Evolutionary conservation across 31 red algal species (phyloP), one percentile per base, ranked within the genome.

Genomic region (Endocladia muricata): DNA sequence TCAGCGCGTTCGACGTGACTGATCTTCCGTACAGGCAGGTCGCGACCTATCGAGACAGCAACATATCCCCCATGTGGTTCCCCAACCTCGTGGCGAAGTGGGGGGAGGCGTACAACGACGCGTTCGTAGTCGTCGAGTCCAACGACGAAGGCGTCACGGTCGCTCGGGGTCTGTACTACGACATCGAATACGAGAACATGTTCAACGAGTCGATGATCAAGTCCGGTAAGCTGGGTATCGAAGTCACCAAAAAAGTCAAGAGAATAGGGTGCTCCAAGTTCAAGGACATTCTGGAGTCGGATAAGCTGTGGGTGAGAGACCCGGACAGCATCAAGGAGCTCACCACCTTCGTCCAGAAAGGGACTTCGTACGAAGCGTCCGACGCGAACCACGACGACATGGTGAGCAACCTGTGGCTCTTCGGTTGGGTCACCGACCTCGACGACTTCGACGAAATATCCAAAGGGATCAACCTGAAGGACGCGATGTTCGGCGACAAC

Each of bases 181-280:
- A 59, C 55, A 25, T 31, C 55, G 28, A 31, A 59, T 59, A 59
- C 32, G 55, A 59, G 32, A 59, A 59, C 32, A 59, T 59, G 28
- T 59, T 31, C 32, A 59, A 31, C 32, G 32, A 30, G 55, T 25
- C 28, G 28, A 59, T 59, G 32, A 31, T 30, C 28, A 59, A 59
- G 55, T 30, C 55, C 28, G 32, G 32, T 59, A 30, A 30, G 32
- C 55, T 59, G 32, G 55, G 55, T 59, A 59, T 59, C 32, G 55
- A 59, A 25, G 32, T 59, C 28, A 59, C 28, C 28, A 30, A 59
- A 59, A 59, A 25, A 25, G 32, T 59, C 32, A 59, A 59, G 55
- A 59, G 32, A 59, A 59, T 31, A 59, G 55, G 55, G 55, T 59
- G 55, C 32, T 31, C 32, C 32, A 31, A 25, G 55, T 59, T 59